Base-by-base conservation (phyloP, 306 rosid genomes). In the Glycine soja region DNA sequence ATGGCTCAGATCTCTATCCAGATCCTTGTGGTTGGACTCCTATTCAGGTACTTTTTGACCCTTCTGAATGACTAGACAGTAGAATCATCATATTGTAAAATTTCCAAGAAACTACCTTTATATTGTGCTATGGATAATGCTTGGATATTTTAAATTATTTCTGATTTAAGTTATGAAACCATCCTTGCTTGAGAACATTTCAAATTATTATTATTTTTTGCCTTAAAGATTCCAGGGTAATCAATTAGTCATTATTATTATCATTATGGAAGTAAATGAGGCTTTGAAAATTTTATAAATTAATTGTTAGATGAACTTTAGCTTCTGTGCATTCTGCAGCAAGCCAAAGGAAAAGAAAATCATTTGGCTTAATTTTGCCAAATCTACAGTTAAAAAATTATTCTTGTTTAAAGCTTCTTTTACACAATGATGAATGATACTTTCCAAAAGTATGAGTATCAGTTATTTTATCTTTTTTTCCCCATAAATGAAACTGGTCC, bases 1-100 rank as follows among this genome's bases (percentile, higher is more conserved):
- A 93, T 89, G 98, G 96, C 82, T 91, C 99, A 61, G 91, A 90
- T 92, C 93, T 95, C 83, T 88, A 90, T 89, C 98, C 99, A 67
- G 98, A 95, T 86, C 99, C 97, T 73, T 93, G 97, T 86, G 98
- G 98, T 3, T 95, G 98, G 99, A 93, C 97, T 83, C 97, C 96
- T 64, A 88, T 92, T 77, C 97, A 91, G 98, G 99, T 93, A 82
- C 70, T 36, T 73, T 70, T 50, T 34, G 8, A 53, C n/a, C 74
- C 12, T 4, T 78, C 36, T 45, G 14, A 52, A 79, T 48, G 45
- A 58, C n/a, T 72, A 16, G 4, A 48, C 64, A 43, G 45, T 42
- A 43, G 47, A 42, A 24, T 24, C 51, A 48, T 48, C 16, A 54
- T 30, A 50, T 34, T 78, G 82, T 71, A 57, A 71, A 72, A 51